Evolutionary conservation across 768 basidiomycete genomes (phyloP).

Genomic region (Plicaturopsis crispa): DNA sequence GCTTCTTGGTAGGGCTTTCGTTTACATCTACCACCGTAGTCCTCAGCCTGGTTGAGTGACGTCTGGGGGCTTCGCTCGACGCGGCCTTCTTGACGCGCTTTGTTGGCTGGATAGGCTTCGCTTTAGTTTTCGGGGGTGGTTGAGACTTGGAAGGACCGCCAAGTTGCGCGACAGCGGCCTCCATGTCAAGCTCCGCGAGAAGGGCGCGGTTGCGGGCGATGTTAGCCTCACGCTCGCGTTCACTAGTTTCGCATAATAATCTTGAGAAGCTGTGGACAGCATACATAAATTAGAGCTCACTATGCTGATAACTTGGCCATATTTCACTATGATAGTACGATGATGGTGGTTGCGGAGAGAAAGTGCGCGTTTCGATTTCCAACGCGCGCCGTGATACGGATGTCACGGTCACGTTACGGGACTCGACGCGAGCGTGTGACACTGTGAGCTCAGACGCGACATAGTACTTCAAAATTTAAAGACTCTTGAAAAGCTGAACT

Average conservation of each 20-base stretch:
- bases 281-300: slow-evolving; percentile 23
- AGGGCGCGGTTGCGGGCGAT: slow-evolving; percentile 75
- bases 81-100: slow-evolving; percentile 43
- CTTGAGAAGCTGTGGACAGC: slow-evolving; percentile 18
- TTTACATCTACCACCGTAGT: slow-evolving; percentile 42
- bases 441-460: no score
- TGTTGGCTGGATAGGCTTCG: slow-evolving; percentile 55
- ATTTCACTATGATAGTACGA: neutral
- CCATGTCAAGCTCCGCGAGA: slow-evolving; percentile 63
- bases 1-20: slow-evolving; percentile 58
- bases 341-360: neutral
- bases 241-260: no score
- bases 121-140: slow-evolving; percentile 29
- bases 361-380: neutral
- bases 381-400: no score
- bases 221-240: slow-evolving; percentile 71
- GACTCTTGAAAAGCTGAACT: no score
- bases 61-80: slow-evolving; percentile 42
- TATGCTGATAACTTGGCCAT: slow-evolving; percentile 46
- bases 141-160: slow-evolving; percentile 34
- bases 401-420: no score
- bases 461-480: no score
- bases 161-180: slow-evolving; percentile 43
- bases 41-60: slow-evolving; percentile 61
- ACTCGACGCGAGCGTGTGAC: no score